Conservation (phyloP, 305 asterid species). For the Caryopteris hybrid region DNA sequence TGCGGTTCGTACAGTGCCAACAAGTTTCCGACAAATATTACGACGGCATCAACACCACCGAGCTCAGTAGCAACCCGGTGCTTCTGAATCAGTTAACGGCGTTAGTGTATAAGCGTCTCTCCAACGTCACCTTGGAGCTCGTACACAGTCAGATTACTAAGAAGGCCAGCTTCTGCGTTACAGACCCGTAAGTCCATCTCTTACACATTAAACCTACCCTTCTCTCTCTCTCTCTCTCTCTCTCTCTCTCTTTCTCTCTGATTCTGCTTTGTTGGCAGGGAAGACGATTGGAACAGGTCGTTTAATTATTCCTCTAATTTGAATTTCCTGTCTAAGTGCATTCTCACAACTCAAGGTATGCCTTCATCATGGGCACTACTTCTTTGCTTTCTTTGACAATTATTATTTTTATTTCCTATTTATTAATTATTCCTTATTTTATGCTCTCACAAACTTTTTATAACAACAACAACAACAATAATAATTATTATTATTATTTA, state of each 20-base stretch:
- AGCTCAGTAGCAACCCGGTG: slow-evolving; percentile 27
- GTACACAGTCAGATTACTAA: slow-evolving; percentile 36
- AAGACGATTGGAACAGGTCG: slow-evolving; percentile 71
- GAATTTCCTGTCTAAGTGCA: slow-evolving; percentile 59
- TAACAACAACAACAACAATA: too few species aligned
- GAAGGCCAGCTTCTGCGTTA: slow-evolving; percentile 36
- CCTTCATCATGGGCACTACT: too few species aligned
- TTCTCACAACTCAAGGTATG: slow-evolving; percentile 52
- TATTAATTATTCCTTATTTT: too few species aligned
- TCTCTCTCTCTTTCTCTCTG: background rate
- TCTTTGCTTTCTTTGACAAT: too few species aligned
- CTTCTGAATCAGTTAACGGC: slow-evolving; percentile 32
- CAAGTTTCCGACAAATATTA: slow-evolving; percentile 17
- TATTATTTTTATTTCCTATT: too few species aligned
- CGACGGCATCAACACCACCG: slow-evolving; percentile 20
- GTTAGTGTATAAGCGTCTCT: slow-evolving; percentile 29
- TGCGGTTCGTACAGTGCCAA: slow-evolving; percentile 34
- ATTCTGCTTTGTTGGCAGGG: slow-evolving; percentile 32
- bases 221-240: background rate
- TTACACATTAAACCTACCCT: too few species aligned
- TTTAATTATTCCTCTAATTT: slow-evolving; percentile 63
- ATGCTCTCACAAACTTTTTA: too few species aligned
- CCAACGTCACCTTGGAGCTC: slow-evolving; percentile 32
- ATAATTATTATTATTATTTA: too few species aligned
- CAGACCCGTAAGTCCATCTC: slow-evolving; percentile 33